Evolutionary conservation across 768 basidiomycete species (phyloP).

Genomic region (Suillus variegatus): DNA sequence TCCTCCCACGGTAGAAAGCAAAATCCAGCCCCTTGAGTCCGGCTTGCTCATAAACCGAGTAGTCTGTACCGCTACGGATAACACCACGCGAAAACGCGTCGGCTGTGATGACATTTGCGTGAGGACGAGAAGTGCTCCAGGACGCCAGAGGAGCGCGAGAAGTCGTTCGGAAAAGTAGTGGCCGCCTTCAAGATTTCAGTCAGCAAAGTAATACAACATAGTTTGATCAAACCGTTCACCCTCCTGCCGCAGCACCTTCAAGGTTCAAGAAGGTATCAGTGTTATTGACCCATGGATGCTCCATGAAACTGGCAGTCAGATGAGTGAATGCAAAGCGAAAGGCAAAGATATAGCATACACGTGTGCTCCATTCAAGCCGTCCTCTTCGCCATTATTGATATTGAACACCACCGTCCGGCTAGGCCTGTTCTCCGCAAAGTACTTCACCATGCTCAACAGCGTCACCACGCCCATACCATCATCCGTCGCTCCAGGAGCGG

Average conservation of each 20-base stretch:
- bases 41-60: constrained; percentile 57
- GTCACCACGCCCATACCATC: constrained; percentile 75
- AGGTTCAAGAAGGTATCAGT: constrained; percentile 75
- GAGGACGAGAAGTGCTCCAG: constrained; percentile 52
- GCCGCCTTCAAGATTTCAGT: constrained; percentile 48
- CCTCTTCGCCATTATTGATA: constrained; percentile 86
- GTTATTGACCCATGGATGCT: constrained; percentile 74
- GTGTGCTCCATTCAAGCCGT: constrained; percentile 72
- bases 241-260: constrained; percentile 79
- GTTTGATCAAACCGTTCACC: constrained; percentile 42
- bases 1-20: constrained; percentile 75
- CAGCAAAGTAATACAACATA: constrained; percentile 1
- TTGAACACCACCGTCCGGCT: constrained; percentile 74
- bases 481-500: constrained; percentile 74
- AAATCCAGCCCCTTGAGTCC: constrained; percentile 75
- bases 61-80: constrained; percentile 75
- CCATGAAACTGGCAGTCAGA: constrained; percentile 50
- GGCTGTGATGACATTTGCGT: constrained; percentile 67
- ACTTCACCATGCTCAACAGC: constrained; percentile 63
- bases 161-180: constrained; percentile 74
- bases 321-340: neutral
- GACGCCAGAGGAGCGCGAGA: constrained; percentile 56
- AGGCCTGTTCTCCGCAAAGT: constrained; percentile 50
- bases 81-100: constrained; percentile 69
- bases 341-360: constrained; percentile 40